phyloP scores from a whole-genome alignment of 2,329 filamentous ascomycete species.

The Aplosporella prunicola region DNA sequence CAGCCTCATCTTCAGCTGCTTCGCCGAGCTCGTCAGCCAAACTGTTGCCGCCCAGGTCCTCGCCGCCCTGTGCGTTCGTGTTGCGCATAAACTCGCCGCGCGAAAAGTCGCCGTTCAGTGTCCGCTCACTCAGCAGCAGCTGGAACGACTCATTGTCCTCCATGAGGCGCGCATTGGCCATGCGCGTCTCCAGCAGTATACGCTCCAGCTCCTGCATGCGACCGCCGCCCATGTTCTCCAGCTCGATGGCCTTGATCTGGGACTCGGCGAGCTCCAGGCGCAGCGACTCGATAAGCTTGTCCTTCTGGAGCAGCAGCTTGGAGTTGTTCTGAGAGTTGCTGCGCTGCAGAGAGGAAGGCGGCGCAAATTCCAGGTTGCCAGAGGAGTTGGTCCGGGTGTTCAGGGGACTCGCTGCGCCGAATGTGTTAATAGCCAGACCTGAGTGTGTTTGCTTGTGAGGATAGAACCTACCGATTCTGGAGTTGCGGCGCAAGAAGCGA shows the following conservation, averaged over 20 bases:
- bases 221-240: slow-evolving; percentile 85
- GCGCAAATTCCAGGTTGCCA: slow-evolving; percentile 74
- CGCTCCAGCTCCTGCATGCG: slow-evolving; percentile 84
- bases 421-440: too few relatives aligned
- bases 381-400: slow-evolving; percentile 41
- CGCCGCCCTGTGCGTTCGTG: slow-evolving; percentile 25
- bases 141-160: slow-evolving; percentile 99
- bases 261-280: slow-evolving; percentile 87
- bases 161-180: slow-evolving; percentile 92
- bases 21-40: slow-evolving; percentile 78
- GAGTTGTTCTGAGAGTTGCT: slow-evolving; percentile 86
- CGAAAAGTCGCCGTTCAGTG: slow-evolving; percentile 84
- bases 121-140: slow-evolving; percentile 86
- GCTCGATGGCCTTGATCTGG: slow-evolving; percentile 89
- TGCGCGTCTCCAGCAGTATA: slow-evolving; percentile 79
- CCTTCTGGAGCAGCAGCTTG: slow-evolving; percentile 85
- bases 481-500: slow-evolving; percentile 5
- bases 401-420: slow-evolving; percentile 33
- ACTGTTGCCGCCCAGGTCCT: slow-evolving; percentile 22
- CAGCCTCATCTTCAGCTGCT: slow-evolving; percentile 35
- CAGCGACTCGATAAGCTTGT: slow-evolving; percentile 88
- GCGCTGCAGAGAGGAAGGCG: slow-evolving; percentile 71
- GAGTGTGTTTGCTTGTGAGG: slow-evolving; percentile 12
- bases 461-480: slow-evolving; percentile 5
- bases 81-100: slow-evolving; percentile 68